Percentiles rank a stretch among this genome's conserved stretches.
Evolutionary conservation across 345 rosid species (phyloP).

Genomic region (Euphorbia pulcherrima): DNA sequence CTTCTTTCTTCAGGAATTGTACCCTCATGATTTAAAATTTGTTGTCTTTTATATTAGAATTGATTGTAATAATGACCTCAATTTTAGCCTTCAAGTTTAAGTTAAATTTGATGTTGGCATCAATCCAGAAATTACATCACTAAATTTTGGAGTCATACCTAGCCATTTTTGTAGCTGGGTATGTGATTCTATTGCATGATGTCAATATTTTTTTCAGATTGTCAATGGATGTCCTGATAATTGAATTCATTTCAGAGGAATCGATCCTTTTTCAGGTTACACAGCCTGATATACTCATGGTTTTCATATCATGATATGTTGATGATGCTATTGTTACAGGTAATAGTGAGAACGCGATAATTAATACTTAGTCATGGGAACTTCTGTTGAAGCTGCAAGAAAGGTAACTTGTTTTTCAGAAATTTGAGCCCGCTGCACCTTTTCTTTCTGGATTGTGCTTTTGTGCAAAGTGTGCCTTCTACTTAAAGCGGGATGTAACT

Average conservation of each 20-base stretch:
- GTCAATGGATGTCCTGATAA: too few species aligned
- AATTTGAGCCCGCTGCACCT: background rate
- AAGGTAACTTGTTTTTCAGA: slow-evolving; percentile 32
- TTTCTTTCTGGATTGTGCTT: background rate
- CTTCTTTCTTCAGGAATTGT: too few species aligned
- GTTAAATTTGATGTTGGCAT: too few species aligned
- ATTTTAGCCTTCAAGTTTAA: too few species aligned
- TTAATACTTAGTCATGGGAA: slow-evolving; percentile 44
- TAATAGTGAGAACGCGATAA: background rate
- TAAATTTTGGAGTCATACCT: background rate
- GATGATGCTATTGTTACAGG: slow-evolving; percentile 5
- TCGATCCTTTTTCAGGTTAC: too few species aligned
- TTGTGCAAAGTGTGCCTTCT: background rate
- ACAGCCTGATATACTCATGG: background rate
- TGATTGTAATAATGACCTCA: too few species aligned
- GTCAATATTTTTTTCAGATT: too few species aligned
- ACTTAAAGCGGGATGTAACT: background rate
- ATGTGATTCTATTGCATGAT: too few species aligned
- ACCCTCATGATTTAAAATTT: too few species aligned
- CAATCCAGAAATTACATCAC: background rate
- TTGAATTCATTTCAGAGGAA: background rate
- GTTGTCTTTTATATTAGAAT: too few species aligned
- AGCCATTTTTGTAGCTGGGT: too few species aligned
- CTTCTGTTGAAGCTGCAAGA: slow-evolving; percentile 37
- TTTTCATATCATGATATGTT: background rate